Evolutionary conservation across 73 alveolate species (phyloP).

Genomic region (Stentor roeselii): DNA sequence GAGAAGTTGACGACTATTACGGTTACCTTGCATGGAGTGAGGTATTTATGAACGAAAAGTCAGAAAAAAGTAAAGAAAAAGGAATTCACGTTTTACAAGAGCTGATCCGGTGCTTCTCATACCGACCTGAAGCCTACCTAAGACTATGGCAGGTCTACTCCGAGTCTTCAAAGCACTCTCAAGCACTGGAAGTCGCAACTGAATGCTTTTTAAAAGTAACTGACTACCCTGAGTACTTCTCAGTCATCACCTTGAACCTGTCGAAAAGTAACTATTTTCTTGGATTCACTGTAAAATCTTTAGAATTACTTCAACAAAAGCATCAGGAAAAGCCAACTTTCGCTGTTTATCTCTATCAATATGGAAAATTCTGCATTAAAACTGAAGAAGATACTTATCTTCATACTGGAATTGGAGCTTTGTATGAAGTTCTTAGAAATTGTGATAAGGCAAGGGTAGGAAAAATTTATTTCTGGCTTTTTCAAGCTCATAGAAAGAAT

Average conservation of each 20-base stretch:
- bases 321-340: conserved; percentile 28
- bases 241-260: not conserved
- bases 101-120: conserved; percentile 29
- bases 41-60: conserved; percentile 35
- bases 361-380: conserved; percentile 29
- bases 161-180: not conserved
- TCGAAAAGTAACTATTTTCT: not conserved
- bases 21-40: conserved; percentile 74
- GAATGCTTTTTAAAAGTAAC: not conserved
- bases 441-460: conserved; percentile 3
- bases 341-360: conserved; percentile 29
- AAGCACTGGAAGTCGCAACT: conserved; percentile 22
- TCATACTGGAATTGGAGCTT: conserved; percentile 8
- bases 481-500: not conserved
- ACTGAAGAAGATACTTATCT: not conserved
- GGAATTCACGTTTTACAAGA: conserved; percentile 48
- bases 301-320: conserved; percentile 33
- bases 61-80: not conserved
- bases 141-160: conserved; percentile 45
- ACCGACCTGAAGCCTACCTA: conserved; percentile 59
- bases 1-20: conserved; percentile 33
- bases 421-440: not conserved
- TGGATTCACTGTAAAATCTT: not conserved
- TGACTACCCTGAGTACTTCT: conserved; percentile 14
- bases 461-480: conserved; percentile 23